Base-by-base conservation (phyloP, 352 stramenopile genomes). In the Globisporangium abappressorium region DNA sequence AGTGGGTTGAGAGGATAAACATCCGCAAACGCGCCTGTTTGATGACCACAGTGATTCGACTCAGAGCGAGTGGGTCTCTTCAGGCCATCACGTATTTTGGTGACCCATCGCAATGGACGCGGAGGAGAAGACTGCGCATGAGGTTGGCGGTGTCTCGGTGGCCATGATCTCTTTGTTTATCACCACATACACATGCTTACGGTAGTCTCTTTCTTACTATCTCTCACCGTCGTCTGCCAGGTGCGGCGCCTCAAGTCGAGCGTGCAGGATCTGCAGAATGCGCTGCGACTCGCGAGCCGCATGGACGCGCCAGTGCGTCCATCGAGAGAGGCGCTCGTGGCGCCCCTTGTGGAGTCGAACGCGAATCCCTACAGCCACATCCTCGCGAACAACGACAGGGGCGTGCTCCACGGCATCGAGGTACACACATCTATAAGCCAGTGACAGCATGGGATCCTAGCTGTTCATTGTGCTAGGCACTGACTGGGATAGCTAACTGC, bases 321-420 rank as follows among this genome's bases (percentile, higher is more conserved):
- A 14, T 55, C 38, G 20, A 64, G 64, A 8, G 24, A 34, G 8
- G 8, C 49, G 41, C 38, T 81, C 24, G 9, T 7, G n/a, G 43
- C 61, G 14, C 8, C 51, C 18, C 63, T 69, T 28, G 67, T 57
- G 3, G 34, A 62, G 30, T 59, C 76, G 9, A 47, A 46, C 33
- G 38, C 70, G 11, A 70, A 84, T 43, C 74, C 74, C 15, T 75
- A 74, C 68, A 73, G 70, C 34, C 77, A 72, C 51, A 82, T 85
- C 53, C 38, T 73, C 14, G 73, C 80, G 46, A 88, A 84, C 67
- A 88, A 85, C 67, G 76, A 81, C 28, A 70, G 76, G 7, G 80
- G 77, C 9, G 71, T 82, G 24, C 51, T 84, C 34, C 70, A 73
- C 36, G 56, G 66, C 36, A 80, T 85, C 22, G 73, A 88, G 24